These are phyloP conservation scores for Aspergillus haitiensis DNA, from an alignment of 495 filamentous ascomycete species.

Conservation along the genomic window DNA sequence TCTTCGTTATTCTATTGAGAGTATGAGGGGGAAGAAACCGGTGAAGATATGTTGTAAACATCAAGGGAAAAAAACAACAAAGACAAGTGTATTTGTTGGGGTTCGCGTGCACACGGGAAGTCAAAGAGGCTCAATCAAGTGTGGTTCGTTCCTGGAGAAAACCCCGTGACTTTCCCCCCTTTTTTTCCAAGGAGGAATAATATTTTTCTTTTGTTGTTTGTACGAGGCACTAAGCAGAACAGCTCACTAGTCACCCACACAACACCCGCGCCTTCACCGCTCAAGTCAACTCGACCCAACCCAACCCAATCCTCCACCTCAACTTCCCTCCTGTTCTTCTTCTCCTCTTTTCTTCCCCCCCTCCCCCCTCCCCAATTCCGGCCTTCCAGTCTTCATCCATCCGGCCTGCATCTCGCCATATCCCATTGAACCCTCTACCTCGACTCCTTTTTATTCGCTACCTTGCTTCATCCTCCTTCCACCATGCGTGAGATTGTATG, in stretches of 20 bases:
- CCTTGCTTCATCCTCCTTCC: conserved; percentile 49
- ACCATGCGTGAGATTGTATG: conserved; percentile 96
- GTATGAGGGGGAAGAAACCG: no score
- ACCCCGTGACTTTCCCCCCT: conserved; percentile 26
- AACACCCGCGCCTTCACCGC: conserved; percentile 33
- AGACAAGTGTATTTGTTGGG: not conserved
- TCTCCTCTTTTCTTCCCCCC: conserved; percentile 19
- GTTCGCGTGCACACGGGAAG: conserved; percentile 12
- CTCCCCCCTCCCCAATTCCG: conserved; percentile 26
- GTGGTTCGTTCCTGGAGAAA: conserved; percentile 38
- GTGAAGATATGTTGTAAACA: no score
- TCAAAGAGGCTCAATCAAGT: conserved; percentile 18
- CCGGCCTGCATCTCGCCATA: conserved; percentile 26
- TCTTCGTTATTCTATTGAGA: no score
- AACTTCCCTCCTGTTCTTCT: conserved; percentile 22
- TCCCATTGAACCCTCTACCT: conserved; percentile 8
- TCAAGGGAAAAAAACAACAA: not conserved
- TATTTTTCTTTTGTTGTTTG: conserved; percentile 5
- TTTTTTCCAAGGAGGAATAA: not conserved
- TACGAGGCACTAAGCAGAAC: not conserved
- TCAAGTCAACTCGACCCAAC: conserved; percentile 23
- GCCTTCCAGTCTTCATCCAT: conserved; percentile 29
- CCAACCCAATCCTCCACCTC: conserved; percentile 6
- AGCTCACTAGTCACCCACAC: conserved; percentile 33
- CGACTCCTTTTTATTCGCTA: conserved; percentile 24